Evolutionary conservation across 164 flowering plant genomes (phyloP), one percentile per base, ranked within the genome.

Genomic region (Santalum album): DNA sequence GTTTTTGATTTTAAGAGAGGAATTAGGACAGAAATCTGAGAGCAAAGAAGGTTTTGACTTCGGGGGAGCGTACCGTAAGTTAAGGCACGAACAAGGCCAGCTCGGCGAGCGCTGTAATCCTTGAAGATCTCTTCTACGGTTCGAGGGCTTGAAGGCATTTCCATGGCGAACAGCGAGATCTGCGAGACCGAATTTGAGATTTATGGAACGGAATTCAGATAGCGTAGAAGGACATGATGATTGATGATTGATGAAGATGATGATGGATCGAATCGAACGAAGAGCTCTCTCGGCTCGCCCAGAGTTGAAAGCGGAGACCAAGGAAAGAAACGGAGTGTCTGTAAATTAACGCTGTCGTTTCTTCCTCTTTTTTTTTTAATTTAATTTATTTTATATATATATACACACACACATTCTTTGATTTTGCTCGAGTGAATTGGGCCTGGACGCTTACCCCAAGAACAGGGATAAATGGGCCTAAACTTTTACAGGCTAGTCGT

Each of bases 111-210:
- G 61, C 80, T 79, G 69, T 68, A 86, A 69, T 89, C 96, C 61
- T 84, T 86, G 79, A 77, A 86, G 73, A 86, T 82, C 72, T 86
- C 95, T 62, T 89, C 96, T 0, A 86, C 95, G 17, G 89, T 82
- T 36, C 87, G 78, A 7, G 91, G 90, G 61, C 63, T 74, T 2
- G 84, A 75, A 24, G 87, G 79, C 76, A 81, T 83, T 66, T 77
- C 86, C 77, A 78, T 70, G 62, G 61, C 49, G 22, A 18, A n/a
- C n/a, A n/a, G 1, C n/a, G 53, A 53, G 59, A 40, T 42, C 36
- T 38, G 38, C 23, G 36, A 21, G 18, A 17, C 16, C 29, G 48
- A 27, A 25, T n/a, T 17, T 1, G 25, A 40, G n/a, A n/a, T n/a
- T n/a, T n/a, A 12, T 35, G 20, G n/a, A 42, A 32, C 14, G 27